These are phyloP conservation scores for Hirsutella minnesotensis DNA, from an alignment of 2,329 filamentous ascomycete genomes.

Conservation along the genomic window DNA sequence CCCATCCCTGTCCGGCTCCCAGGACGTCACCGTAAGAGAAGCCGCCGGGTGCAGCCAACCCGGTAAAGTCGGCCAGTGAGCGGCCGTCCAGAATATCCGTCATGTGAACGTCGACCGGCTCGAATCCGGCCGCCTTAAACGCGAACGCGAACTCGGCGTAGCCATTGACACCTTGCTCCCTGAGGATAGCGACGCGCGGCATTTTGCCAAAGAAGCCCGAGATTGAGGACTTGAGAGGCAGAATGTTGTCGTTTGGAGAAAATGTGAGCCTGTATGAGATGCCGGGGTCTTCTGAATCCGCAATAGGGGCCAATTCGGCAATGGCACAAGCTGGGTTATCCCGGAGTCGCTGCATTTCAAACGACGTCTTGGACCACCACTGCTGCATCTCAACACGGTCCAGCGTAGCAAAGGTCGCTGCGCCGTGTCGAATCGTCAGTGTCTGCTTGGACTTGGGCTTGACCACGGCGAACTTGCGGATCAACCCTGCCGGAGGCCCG, in stretches of 20 bases:
- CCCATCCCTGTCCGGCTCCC: conserved; percentile 94
- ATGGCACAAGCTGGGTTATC: conserved; percentile 85
- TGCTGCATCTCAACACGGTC: conserved; percentile 67
- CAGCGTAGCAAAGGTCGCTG: conserved; percentile 55
- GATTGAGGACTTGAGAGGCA: conserved; percentile 43
- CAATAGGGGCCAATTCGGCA: conserved; percentile 64
- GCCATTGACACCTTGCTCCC: conserved; percentile 92
- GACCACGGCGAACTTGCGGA: conserved; percentile 75
- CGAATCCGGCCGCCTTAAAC: conserved; percentile 83
- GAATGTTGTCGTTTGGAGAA: conserved; percentile 63
- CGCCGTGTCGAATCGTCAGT: conserved; percentile 62
- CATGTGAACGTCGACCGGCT: conserved; percentile 92
- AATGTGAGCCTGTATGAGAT: conserved; percentile 75
- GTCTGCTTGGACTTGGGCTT: conserved; percentile 59
- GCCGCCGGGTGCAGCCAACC: conserved; percentile 87
- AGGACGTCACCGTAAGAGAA: conserved; percentile 85
- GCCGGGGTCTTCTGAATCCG: conserved; percentile 67
- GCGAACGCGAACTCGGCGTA: conserved; percentile 97
- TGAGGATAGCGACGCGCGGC: conserved; percentile 79
- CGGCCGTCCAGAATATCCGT: conserved; percentile 74
- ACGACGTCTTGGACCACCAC: conserved; percentile 79
- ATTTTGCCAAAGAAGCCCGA: conserved; percentile 40
- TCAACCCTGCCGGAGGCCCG: conserved; percentile 68
- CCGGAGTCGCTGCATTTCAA: conserved; percentile 79
- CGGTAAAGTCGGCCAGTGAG: conserved; percentile 71